Percentiles rank a stretch among this genome's conserved stretches.
phyloP scores from a whole-genome alignment of 2,329 filamentous ascomycete species.

The Ascochyta clinopodiicola region DNA sequence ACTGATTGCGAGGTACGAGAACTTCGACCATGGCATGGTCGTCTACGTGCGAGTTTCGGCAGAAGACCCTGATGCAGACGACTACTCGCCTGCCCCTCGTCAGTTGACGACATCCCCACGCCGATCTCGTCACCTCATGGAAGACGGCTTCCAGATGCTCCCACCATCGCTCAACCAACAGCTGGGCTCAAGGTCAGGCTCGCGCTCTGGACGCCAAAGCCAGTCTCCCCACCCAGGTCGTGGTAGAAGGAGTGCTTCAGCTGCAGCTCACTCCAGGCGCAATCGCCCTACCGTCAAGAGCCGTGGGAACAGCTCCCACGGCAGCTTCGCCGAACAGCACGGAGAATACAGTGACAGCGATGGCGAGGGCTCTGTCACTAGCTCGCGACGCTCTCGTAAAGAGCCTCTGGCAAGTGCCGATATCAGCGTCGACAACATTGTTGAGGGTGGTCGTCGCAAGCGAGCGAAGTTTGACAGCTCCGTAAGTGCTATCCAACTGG shows the following conservation, averaged over 20 bases:
- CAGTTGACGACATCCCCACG: slow-evolving; percentile 57
- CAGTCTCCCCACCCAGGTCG: slow-evolving; percentile 73
- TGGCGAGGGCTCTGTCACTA: slow-evolving; percentile 73
- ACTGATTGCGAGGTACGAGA: slow-evolving; percentile 94
- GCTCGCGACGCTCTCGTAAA: slow-evolving; percentile 75
- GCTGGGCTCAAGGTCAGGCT: slow-evolving; percentile 70
- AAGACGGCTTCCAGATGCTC: slow-evolving; percentile 69
- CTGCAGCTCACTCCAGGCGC: slow-evolving; percentile 66
- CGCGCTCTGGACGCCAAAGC: slow-evolving; percentile 75
- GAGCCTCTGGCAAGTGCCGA: slow-evolving; percentile 93
- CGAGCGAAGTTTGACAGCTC: slow-evolving; percentile 95
- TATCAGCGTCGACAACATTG: slow-evolving; percentile 97
- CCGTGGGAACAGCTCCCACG: slow-evolving; percentile 66
- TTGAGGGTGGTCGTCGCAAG: slow-evolving; percentile 94
- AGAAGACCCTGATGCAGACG: slow-evolving; percentile 58
- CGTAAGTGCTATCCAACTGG: slow-evolving; percentile 66
- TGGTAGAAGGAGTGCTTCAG: slow-evolving; percentile 79
- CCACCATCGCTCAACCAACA: slow-evolving; percentile 67
- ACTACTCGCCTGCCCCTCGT: slow-evolving; percentile 56
- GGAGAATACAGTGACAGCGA: slow-evolving; percentile 88
- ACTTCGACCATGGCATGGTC: slow-evolving; percentile 89
- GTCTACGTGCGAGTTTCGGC: slow-evolving; percentile 87
- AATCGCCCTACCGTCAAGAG: slow-evolving; percentile 73
- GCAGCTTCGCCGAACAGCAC: slow-evolving; percentile 63
- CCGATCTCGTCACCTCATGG: slow-evolving; percentile 64